Percentiles rank a stretch among this genome's conserved stretches.
Conservation (phyloP, 176 grass and related monocot species). For the Chloris gayana region DNA sequence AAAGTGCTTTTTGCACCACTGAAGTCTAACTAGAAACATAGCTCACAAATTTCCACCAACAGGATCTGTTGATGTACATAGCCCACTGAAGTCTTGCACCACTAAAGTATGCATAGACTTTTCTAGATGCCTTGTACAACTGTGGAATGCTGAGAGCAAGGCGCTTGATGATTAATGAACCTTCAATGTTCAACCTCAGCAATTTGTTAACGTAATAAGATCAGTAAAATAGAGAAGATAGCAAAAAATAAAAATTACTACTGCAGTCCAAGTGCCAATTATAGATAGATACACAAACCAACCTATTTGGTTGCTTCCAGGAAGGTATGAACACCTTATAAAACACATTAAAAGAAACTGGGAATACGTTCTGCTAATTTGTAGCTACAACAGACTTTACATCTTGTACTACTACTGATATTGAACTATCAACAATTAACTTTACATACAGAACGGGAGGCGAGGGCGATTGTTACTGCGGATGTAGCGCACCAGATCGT, state of each 20-base stretch:
- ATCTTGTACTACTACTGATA: conserved; percentile 9
- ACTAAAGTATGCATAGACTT: not conserved
- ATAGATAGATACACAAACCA: conserved; percentile 28
- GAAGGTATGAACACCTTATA: conserved; percentile 11
- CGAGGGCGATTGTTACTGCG: conserved; percentile 43
- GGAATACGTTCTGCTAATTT: not conserved
- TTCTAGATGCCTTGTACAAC: no score
- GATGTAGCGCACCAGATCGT: conserved; percentile 52
- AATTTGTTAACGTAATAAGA: not conserved
- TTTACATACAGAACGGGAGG: conserved; percentile 56
- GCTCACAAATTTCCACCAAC: no score
- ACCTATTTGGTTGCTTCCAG: conserved; percentile 7
- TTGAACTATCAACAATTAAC: not conserved
- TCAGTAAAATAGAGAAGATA: not conserved
- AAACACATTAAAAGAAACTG: conserved; percentile 23
- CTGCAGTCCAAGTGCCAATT: conserved; percentile 1
- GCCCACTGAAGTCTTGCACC: no score
- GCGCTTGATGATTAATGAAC: no score
- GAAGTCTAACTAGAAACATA: no score
- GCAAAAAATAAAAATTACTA: not conserved
- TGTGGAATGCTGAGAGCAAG: no score
- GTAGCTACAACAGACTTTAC: conserved; percentile 24
- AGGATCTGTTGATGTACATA: no score
- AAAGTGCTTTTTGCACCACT: no score
- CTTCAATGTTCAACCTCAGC: no score